Evolutionary conservation across 345 rosid genomes (phyloP), one percentile per base, ranked within the genome.

Genomic region (Camelina neglecta): DNA sequence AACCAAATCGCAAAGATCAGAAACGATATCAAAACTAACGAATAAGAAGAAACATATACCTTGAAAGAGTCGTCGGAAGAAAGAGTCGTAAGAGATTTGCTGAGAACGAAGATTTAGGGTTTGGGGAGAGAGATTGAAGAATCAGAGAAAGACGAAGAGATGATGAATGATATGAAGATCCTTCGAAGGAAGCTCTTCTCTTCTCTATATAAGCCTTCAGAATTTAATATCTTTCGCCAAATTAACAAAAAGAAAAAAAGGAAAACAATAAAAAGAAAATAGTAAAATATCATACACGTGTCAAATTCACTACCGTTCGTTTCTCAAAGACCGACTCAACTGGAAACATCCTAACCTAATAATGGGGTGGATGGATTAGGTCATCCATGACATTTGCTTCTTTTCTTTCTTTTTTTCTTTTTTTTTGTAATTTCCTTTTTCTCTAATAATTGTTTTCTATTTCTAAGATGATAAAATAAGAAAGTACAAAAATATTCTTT

Each of bases 351-450:
- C 18, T 31, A 42, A 29, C 31, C 31, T 29, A 29, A 29, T 29
- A 35, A 35, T 35, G 6, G 77, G 41, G 49, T 74, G 58, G 39
- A 44, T 55, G 23, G 57, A 73, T 73, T 73, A 73, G 71, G 58
- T 73, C 77, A 73, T 55, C 35, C 0, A 18, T 74, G 51, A 57
- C 78, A 5, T 61, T n/a, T 74, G 58, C 38, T 45, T 38, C 58
- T 7, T 7, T 6, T 11, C 9, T 55, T 35, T 26, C 26, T 26
- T 9, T 69, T 5, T 5, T 8, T 20, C 1, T 31, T 31, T 7
- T 7, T 31, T 58, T 35, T 33, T 33, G 6, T 47, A 24, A 62
- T 53, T 13, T 38, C 9, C 5, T 42, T 54, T 54, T 44, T 8
- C 7, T 57, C 35, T 7, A 12, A 21, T 0, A 9, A 58, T 48